These are phyloP conservation scores for Pichia sp. DNA, from an alignment of 1,139 yeast genomes.

Conservation along the genomic window DNA sequence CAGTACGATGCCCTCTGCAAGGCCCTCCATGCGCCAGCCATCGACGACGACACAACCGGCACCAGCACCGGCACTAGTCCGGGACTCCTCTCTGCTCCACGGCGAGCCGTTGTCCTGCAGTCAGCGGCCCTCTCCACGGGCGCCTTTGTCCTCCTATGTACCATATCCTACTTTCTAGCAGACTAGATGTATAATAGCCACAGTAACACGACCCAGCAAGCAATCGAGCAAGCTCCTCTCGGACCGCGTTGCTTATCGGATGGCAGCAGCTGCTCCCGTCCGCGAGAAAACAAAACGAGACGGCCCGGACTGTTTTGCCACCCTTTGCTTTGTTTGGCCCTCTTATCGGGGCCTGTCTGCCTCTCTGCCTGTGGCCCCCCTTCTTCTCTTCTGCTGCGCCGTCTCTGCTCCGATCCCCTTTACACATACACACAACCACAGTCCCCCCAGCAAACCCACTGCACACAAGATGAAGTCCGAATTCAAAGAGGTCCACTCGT, in stretches of 20 bases:
- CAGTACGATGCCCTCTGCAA: slow-evolving; percentile 4
- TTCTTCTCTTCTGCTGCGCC: background rate
- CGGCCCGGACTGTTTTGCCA: slow-evolving; percentile 1
- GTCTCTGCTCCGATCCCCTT: background rate
- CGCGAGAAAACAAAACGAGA: background rate
- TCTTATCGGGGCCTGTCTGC: background rate
- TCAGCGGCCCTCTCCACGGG: background rate
- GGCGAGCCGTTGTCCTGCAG: background rate
- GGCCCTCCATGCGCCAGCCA: background rate
- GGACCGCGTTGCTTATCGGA: background rate
- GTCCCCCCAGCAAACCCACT: background rate
- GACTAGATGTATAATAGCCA: slow-evolving; percentile 5
- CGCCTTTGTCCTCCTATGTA: slow-evolving; percentile 7
- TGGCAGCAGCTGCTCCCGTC: background rate
- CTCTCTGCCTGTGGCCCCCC: background rate
- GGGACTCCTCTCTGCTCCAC: background rate
- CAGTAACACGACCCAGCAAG: background rate
- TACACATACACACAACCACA: background rate
- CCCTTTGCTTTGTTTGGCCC: background rate
- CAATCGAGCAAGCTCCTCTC: background rate
- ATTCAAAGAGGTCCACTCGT: slow-evolving; percentile 88
- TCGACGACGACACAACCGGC: background rate
- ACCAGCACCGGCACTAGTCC: background rate
- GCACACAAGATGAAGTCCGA: slow-evolving; percentile 65
- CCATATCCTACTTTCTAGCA: slow-evolving; percentile 12